Evolutionary conservation across 805 yeast genomes (phyloP), one percentile per base, ranked within the genome.

Genomic region (Wickerhamiella australiensis): DNA sequence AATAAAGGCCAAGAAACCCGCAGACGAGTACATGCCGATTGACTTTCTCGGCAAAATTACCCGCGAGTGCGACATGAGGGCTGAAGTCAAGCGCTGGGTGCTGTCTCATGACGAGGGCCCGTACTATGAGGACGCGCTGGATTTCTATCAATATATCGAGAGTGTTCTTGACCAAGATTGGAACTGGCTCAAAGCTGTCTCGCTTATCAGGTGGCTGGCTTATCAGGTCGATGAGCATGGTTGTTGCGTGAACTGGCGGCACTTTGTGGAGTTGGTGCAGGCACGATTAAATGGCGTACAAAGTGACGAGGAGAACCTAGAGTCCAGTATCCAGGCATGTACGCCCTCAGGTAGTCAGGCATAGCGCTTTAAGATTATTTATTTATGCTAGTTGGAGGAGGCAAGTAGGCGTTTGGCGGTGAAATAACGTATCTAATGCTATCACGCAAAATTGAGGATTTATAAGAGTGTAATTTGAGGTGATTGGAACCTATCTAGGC

Each of bases 1-100:
- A n/a, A 12, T 6, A 12, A 9, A 33, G n/a, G 27, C 3, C 21
- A 22, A 25, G 27, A 22, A 41, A n/a, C 35, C 35, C 11, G 41
- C 38, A 13, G 22, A 15, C 5, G 41, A 35, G 31, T 36, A 21
- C 42, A 38, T 37, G 40, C 44, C 37, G 18, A 40, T 27, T 22
- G 23, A 11, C 18, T 41, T 26, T 25, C 21, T 36, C 8, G 43
- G 43, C n/a, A 11, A 26, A 13, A 4, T 11, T 13, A 18, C 15
- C 8, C 57, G 64, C 4, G 61, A 67, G n/a, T 62, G 59, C n/a
- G 66, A 66, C n/a, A 61, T 73, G 5, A 55, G 63, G n/a, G 21
- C 53, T 6, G 42, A 66, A 25, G 42, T 71, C n/a, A 56, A 55
- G 6, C 45, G 55, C 2, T 73, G 78, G 78, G 56, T 72, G 1